Evolutionary conservation across 1,139 yeast genomes (phyloP).

Genomic region (Lodderomyces beijingensis): DNA sequence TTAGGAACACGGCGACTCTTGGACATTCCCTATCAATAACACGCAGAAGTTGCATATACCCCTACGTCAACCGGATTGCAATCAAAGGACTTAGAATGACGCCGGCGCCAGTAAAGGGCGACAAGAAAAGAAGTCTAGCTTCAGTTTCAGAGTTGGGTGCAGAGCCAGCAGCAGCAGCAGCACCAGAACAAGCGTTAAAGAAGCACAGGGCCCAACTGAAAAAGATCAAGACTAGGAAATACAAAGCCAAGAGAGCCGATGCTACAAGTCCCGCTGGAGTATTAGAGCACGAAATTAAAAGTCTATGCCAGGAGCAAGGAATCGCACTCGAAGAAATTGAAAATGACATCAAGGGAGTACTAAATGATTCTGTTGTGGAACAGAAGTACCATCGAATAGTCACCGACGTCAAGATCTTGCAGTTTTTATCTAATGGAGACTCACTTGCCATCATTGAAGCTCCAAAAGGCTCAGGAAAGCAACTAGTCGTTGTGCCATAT

Average conservation of each 20-base stretch:
- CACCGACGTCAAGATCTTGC: conserved; percentile 51
- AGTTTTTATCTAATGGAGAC: conserved; percentile 74
- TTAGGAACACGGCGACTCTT: no score
- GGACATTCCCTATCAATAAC: no score
- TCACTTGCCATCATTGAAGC: conserved; percentile 48
- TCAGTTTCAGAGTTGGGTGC: not conserved
- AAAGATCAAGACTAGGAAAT: conserved; percentile 22
- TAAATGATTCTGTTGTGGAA: conserved; percentile 54
- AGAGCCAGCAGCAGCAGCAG: not conserved
- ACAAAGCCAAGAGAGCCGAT: conserved; percentile 62
- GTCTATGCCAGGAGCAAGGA: conserved; percentile 42
- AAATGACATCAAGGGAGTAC: conserved; percentile 62
- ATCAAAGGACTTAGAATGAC: no score
- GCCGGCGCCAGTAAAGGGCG: no score
- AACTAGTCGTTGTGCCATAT: conserved; percentile 69
- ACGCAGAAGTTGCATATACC: no score
- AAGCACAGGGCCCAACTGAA: conserved; percentile 2
- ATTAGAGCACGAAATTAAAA: conserved; percentile 66
- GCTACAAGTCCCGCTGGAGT: conserved; percentile 82
- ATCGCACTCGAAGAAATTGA: conserved; percentile 44
- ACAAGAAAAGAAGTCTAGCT: no score
- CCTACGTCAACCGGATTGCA: no score
- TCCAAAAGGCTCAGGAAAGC: conserved; percentile 20
- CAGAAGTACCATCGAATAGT: conserved; percentile 58
- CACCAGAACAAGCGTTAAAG: not conserved